Conservation (phyloP, 164 flowering plant genomes). For the Nymphaea colorata region DNA sequence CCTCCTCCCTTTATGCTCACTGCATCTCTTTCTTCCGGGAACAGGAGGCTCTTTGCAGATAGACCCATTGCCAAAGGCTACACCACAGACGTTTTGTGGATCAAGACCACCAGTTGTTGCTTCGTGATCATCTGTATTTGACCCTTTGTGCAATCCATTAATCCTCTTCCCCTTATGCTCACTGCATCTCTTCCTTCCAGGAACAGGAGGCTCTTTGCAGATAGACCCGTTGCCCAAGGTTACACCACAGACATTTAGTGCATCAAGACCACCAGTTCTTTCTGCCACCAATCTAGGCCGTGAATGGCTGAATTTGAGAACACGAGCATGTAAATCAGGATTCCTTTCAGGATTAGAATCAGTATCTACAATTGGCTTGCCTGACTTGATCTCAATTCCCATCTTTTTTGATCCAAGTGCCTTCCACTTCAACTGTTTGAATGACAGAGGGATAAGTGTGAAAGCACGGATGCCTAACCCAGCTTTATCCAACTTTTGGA, state of each 20-base stretch:
- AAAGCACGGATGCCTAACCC: slow-evolving; percentile 14
- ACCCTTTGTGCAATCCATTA: slow-evolving; percentile 1
- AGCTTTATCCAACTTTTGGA: slow-evolving; percentile 32
- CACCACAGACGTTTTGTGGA: slow-evolving; percentile 4
- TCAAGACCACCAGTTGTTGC: too few species aligned
- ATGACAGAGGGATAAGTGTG: slow-evolving; percentile 17
- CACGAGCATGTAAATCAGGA: slow-evolving; percentile 13
- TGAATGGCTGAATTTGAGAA: slow-evolving; percentile 38
- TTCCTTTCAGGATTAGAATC: slow-evolving; percentile 8
- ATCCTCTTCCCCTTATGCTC: slow-evolving; percentile 36
- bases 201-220: slow-evolving; percentile 32
- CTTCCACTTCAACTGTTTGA: slow-evolving; percentile 14
- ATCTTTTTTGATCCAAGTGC: slow-evolving; percentile 21
- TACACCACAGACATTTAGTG: slow-evolving; percentile 10
- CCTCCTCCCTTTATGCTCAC: slow-evolving; percentile 34
- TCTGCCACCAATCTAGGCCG: slow-evolving; percentile 28
- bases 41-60: slow-evolving; percentile 33
- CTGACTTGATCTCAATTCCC: slow-evolving; percentile 44
- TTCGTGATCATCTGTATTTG: not conserved
- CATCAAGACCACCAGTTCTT: slow-evolving; percentile 6
- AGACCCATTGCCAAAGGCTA: slow-evolving; percentile 16
- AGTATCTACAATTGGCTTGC: slow-evolving; percentile 6
- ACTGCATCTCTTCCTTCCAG: slow-evolving; percentile 46
- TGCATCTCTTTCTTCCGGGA: slow-evolving; percentile 46
- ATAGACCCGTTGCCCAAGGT: slow-evolving; percentile 17